Percentiles rank a stretch among this genome's conserved stretches.
phyloP scores from a whole-genome alignment of 2,329 filamentous ascomycete species.

The Diaporthe helianthi region DNA sequence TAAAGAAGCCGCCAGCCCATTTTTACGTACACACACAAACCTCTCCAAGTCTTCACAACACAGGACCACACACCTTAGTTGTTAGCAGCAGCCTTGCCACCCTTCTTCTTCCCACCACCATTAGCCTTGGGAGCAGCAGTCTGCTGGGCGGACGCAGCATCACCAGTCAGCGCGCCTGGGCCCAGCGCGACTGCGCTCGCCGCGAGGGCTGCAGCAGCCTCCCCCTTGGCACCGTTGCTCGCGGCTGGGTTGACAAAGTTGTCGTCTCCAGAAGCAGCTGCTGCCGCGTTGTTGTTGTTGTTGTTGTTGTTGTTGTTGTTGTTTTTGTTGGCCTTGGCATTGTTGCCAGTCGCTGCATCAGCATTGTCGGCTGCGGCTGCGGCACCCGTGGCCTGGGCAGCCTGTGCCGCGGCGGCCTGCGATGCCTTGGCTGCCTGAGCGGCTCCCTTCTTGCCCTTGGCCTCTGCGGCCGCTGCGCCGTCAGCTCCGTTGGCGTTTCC shows the following conservation, averaged over 20 bases:
- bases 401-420: too few species aligned
- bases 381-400: too few species aligned
- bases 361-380: too few species aligned
- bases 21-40: background rate
- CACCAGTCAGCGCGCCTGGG: slow-evolving; percentile 37
- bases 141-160: slow-evolving; percentile 41
- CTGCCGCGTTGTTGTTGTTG: slow-evolving; percentile 43
- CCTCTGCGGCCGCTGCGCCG: background rate
- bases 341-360: slow-evolving; percentile 38
- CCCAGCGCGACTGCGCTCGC: slow-evolving; percentile 41
- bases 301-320: slow-evolving; percentile 46
- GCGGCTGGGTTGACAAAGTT: slow-evolving; percentile 26
- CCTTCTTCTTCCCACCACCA: slow-evolving; percentile 1
- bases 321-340: background rate
- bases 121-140: slow-evolving; percentile 36
- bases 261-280: slow-evolving; percentile 54
- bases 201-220: slow-evolving; percentile 19
- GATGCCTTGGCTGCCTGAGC: too few species aligned
- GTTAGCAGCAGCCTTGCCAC: background rate
- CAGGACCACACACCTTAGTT: background rate
- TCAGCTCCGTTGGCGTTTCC: slow-evolving; percentile 39
- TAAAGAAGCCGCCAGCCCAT: background rate
- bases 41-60: too few species aligned
- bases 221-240: slow-evolving; percentile 23
- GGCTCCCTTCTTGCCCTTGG: background rate